Conservation (phyloP, 352 stramenopile genomes). For the Aphanomyces cochlioides region DNA sequence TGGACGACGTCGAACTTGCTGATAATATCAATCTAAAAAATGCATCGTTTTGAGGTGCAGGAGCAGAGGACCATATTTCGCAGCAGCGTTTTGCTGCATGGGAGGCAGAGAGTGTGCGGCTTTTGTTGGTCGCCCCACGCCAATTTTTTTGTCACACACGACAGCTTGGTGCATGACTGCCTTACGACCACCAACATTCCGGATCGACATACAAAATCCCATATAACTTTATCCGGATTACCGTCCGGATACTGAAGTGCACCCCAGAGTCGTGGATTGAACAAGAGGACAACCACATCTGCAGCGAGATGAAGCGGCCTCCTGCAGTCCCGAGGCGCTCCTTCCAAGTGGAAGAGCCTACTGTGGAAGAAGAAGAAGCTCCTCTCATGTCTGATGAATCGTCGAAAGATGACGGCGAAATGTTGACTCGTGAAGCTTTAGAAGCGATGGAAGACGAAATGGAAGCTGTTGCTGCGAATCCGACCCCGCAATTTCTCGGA, state of each 20-base stretch:
- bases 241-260: neutral
- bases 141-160: too few species aligned
- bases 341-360: neutral
- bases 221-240: neutral
- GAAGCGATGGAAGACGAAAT: conserved; percentile 4
- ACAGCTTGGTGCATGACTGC: neutral
- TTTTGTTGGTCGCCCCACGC: too few species aligned
- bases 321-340: neutral
- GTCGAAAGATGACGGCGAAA: neutral
- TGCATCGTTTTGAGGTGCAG: too few species aligned
- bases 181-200: neutral
- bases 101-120: too few species aligned
- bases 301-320: neutral
- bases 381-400: neutral
- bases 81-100: too few species aligned
- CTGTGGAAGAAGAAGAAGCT: neutral
- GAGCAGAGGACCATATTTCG: too few species aligned
- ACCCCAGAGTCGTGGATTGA: too few species aligned
- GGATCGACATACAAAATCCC: neutral
- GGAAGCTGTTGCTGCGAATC: neutral
- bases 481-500: neutral
- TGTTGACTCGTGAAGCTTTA: conserved; percentile 24
- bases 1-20: too few species aligned
- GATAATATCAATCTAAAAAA: too few species aligned
- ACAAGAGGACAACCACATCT: too few species aligned